Base-by-base conservation (phyloP, 768 basidiomycete species). In the Trametes punicea region DNA sequence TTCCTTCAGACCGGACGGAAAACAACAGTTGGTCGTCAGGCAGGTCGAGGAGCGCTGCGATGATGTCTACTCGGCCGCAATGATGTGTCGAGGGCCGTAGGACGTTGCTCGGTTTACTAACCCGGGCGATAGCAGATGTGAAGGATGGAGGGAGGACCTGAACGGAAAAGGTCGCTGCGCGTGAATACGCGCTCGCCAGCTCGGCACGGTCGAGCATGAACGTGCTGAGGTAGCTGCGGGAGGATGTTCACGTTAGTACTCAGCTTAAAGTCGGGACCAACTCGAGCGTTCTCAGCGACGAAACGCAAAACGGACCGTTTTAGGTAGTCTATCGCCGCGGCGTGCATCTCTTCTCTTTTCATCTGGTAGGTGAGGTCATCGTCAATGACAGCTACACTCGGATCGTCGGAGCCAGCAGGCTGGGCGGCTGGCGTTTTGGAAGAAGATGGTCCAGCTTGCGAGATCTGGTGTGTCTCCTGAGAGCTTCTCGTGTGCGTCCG, bases 171-270 rank as follows among this genome's bases (percentile, higher is more conserved):
- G 56, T 62, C 5, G 65, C 67, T 10, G 39, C 18, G 29, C 46
- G 64, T 0, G 64, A 61, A 53, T 68, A 68, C 11, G 65, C 65
- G 26, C 48, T 34, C 4, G 59, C 65, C 4, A 68, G 59, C 9
- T 46, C 46, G 1, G 61, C 44, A 46, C 65, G 65, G 45, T 68
- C 62, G 20, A 18, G 18, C 26, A 57, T 51, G 54, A 65, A 66
- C 3, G 54, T 45, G 27, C 8, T 9, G 34, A 65, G 50, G 50
- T 60, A 68, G 16, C 65, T 68, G 45, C 8, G 39, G 41, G 16
- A n/a, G 18, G 29, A 29, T 11, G 7, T 13, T 23, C 6, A n/a
- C n/a, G n/a, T n/a, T n/a, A n/a, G n/a, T n/a, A n/a, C n/a, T n/a
- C n/a, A n/a, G n/a, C n/a, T n/a, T n/a, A n/a, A n/a, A n/a, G n/a